Evolutionary conservation across 345 rosid species (phyloP).

Genomic region (Euphorbia tirucalli): DNA sequence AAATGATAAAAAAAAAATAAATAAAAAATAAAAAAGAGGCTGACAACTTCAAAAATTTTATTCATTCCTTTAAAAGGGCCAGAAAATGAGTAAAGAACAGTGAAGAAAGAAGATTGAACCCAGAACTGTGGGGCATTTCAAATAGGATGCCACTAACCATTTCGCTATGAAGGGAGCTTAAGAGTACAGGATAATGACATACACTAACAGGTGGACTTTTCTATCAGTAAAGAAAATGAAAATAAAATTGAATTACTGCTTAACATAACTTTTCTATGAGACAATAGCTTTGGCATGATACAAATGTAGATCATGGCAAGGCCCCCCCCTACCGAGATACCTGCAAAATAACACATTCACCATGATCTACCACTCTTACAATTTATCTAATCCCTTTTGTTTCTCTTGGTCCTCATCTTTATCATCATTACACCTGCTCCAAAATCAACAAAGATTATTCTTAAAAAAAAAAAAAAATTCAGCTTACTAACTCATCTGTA

Average conservation of each 20-base stretch:
- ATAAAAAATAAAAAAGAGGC: neutral
- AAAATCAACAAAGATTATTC: neutral
- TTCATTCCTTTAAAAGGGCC: constrained; percentile 28
- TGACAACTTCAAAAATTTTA: constrained; percentile 21
- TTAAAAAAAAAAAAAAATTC: too few species aligned
- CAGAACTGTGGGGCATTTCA: constrained; percentile 20
- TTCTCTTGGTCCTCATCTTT: constrained; percentile 24
- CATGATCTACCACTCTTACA: constrained; percentile 48
- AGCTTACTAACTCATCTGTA: too few species aligned
- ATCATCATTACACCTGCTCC: constrained; percentile 33
- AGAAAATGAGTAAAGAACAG: constrained; percentile 14
- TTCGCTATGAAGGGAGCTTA: constrained; percentile 28
- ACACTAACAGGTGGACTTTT: constrained; percentile 27
- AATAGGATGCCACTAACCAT: constrained; percentile 37
- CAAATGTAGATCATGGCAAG: constrained; percentile 44
- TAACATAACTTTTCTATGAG: constrained; percentile 44
- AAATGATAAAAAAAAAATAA: too few species aligned
- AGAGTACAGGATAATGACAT: constrained; percentile 28
- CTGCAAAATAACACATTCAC: constrained; percentile 32
- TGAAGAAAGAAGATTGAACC: constrained; percentile 24
- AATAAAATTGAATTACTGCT: constrained; percentile 25
- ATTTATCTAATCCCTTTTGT: constrained; percentile 23
- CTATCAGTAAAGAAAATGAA: constrained; percentile 26
- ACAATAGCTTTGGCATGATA: constrained; percentile 44
- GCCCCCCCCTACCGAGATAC: constrained; percentile 33